phyloP scores from a whole-genome alignment of 805 yeast genomes.

The Pichia paraexigua region DNA sequence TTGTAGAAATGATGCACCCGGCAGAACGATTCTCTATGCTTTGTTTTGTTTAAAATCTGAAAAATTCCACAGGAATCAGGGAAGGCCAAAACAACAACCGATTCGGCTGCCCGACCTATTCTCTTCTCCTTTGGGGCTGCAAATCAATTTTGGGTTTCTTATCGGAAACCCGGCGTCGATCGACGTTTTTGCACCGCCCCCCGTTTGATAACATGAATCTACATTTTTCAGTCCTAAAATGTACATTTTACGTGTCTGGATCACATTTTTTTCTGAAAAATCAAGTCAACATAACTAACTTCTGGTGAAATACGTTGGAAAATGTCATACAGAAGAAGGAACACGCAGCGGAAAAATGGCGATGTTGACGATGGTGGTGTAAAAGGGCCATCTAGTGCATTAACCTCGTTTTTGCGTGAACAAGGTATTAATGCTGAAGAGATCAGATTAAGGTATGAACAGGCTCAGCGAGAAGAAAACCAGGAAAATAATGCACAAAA shows the following conservation, averaged over 20 bases:
- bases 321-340: slow-evolving; percentile 22
- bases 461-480: slow-evolving; percentile 27
- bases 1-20: not conserved
- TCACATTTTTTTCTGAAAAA: no score
- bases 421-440: slow-evolving; percentile 85
- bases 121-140: not conserved
- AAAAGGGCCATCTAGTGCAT: slow-evolving; percentile 72
- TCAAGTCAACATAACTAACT: no score
- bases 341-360: slow-evolving; percentile 3
- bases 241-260: not conserved
- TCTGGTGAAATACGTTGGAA: no score
- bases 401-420: slow-evolving; percentile 78
- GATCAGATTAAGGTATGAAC: slow-evolving; percentile 43
- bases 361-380: slow-evolving; percentile 16
- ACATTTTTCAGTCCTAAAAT: no score
- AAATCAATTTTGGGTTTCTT: not conserved
- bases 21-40: not conserved
- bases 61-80: not conserved
- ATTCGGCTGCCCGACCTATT: not conserved
- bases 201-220: not conserved
- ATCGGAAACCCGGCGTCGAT: not conserved
- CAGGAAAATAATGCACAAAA: slow-evolving; percentile 20
- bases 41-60: not conserved
- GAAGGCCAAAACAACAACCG: not conserved
- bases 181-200: not conserved